Evolutionary conservation across 352 stramenopile genomes (phyloP).

Genomic region (Globisporangium radiosum): DNA sequence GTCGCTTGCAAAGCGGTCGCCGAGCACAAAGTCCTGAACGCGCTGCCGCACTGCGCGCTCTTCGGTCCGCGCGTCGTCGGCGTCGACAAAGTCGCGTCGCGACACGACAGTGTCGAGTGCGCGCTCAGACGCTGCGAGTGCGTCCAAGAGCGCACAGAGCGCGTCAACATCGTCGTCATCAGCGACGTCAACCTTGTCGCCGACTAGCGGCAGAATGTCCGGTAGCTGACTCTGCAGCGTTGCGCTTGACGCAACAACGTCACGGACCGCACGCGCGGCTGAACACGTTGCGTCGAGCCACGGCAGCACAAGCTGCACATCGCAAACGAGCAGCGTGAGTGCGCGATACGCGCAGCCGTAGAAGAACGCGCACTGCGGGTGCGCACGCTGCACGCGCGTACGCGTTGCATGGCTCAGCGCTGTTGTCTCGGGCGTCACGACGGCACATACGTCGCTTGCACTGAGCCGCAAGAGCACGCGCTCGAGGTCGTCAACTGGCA

Average conservation of each 20-base stretch:
- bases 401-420: constrained; percentile 33
- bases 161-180: neutral
- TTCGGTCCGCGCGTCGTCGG: constrained; percentile 14
- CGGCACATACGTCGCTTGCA: constrained; percentile 39
- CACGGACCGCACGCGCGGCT: constrained; percentile 29
- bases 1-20: constrained; percentile 55
- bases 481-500: constrained; percentile 40
- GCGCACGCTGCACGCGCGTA: constrained; percentile 48
- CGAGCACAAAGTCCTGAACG: constrained; percentile 61
- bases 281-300: constrained; percentile 37
- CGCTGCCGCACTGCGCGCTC: constrained; percentile 43
- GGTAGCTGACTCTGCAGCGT: constrained; percentile 30
- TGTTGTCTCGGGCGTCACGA: constrained; percentile 40
- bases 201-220: constrained; percentile 7
- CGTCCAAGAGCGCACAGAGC: constrained; percentile 36
- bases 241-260: constrained; percentile 37
- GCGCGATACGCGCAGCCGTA: constrained; percentile 55
- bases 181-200: neutral
- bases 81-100: constrained; percentile 50
- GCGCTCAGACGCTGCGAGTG: constrained; percentile 41
- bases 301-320: constrained; percentile 42
- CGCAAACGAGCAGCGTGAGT: constrained; percentile 38
- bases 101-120: constrained; percentile 47
- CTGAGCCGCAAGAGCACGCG: constrained; percentile 39
- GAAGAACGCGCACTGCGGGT: constrained; percentile 56